phyloP scores from a whole-genome alignment of 202 grass and related monocot genomes.

The Carex sylvatica region DNA sequence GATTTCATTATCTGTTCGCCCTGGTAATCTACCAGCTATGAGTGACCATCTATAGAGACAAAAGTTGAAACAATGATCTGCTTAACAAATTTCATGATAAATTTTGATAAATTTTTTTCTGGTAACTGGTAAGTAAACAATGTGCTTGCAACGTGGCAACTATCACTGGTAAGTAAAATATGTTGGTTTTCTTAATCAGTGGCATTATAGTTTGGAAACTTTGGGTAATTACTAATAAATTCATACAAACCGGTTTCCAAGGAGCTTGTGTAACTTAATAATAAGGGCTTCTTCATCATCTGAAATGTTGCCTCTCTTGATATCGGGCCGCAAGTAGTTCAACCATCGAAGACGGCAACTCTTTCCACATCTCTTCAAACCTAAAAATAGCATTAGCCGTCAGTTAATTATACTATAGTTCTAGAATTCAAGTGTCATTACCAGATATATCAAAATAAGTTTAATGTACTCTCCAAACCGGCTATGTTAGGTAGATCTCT shows the following conservation, averaged over 20 bases:
- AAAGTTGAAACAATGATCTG: not conserved
- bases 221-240: not conserved
- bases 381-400: not conserved
- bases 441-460: not conserved
- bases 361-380: slow-evolving; percentile 9
- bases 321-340: slow-evolving; percentile 15
- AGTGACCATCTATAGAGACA: slow-evolving; percentile 5
- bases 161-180: not conserved
- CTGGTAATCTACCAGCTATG: slow-evolving; percentile 20
- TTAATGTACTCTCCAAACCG: slow-evolving; percentile 25
- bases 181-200: not conserved
- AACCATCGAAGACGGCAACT: slow-evolving; percentile 21
- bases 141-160: not conserved
- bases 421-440: not conserved
- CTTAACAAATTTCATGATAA: not conserved
- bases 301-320: slow-evolving; percentile 24
- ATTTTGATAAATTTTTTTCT: not conserved
- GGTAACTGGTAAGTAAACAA: not conserved
- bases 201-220: not conserved
- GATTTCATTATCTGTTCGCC: slow-evolving; percentile 26
- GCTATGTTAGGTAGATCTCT: slow-evolving; percentile 42
- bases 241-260: slow-evolving; percentile 9
- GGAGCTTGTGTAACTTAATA: slow-evolving; percentile 20
- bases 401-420: not conserved
- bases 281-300: slow-evolving; percentile 18